Evolutionary conservation across 345 rosid genomes (phyloP).

Genomic region (Ricinus communis): DNA sequence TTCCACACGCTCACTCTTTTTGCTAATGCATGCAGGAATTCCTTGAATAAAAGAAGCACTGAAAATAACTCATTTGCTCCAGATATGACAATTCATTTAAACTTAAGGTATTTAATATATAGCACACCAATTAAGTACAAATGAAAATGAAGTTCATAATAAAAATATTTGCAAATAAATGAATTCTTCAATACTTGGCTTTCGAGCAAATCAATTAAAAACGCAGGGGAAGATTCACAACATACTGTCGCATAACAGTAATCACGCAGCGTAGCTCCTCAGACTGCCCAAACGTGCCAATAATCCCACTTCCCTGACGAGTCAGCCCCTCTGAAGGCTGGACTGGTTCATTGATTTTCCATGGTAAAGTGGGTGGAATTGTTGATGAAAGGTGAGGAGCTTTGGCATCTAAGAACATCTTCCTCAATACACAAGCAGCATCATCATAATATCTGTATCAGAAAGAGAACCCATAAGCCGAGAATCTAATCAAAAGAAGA

Average conservation of each 20-base stretch:
- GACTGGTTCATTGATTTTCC: conserved; percentile 86
- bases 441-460: conserved; percentile 87
- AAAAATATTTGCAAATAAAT: not conserved
- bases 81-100: not conserved
- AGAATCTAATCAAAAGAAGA: conserved; percentile 6
- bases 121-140: no score
- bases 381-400: conserved; percentile 96
- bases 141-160: not conserved
- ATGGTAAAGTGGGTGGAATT: conserved; percentile 89
- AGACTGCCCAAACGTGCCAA: conserved; percentile 88
- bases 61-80: not conserved
- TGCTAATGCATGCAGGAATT: no score
- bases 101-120: no score
- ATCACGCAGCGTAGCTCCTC: conserved; percentile 99
- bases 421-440: conserved; percentile 93
- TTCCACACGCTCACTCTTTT: no score
- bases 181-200: not conserved
- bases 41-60: not conserved
- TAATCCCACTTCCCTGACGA: conserved; percentile 96
- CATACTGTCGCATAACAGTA: conserved; percentile 94
- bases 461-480: conserved; percentile 7
- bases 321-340: conserved; percentile 82
- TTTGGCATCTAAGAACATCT: conserved; percentile 97
- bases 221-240: conserved; percentile 4
- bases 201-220: not conserved